Base-by-base conservation (phyloP, 495 filamentous ascomycete species). In the Podospora bellae-mahoneyi region DNA sequence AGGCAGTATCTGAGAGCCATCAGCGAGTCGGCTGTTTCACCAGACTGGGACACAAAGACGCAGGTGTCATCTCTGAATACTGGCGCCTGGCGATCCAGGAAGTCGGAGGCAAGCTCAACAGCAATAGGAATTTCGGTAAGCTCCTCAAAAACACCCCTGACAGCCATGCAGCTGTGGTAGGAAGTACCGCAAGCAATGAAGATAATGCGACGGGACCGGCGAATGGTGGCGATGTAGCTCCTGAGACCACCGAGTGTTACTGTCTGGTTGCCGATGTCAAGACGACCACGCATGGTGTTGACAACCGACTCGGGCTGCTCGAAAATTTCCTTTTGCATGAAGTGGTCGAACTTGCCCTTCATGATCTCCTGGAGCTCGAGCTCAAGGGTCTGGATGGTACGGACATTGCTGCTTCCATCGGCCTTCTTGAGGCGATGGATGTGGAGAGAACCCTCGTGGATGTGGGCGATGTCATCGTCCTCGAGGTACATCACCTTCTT, bases 281-380 rank as follows among this genome's bases (percentile, higher is more conserved):
- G 83, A 80, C 95, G 96, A 79, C 95, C 95, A 87, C 95, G 91
- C 95, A 99, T 99, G 57, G 96, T 97, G 85, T 99, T 99, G 82
- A 99, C 89, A 67, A 99, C 92, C 5, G 95, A 99, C 82, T 99
- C 95, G 67, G 95, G 95, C 82, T 99, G 95, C 83, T 99, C 95
- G 80, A 98, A 99, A 75, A 99, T 99, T 78, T 99, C 95, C 85
- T 99, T 99, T 78, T 99, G 96, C 95, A 99, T 99, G 85, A 97
- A 99, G 81, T 99, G 95, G 77, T 99, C 95, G 81, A 98, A 99
- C 76, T 94, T 96, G 76, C 95, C 95, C 88, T 98, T 99, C 95
- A 99, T 99, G 80, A 99, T 99, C 83, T 99, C 95, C 83, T 99
- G 95, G 65, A 99, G 89, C 86, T 99, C 92, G 55, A 99, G 89